Conservation (phyloP, 306 rosid species). For the Mimosa pudica region DNA sequence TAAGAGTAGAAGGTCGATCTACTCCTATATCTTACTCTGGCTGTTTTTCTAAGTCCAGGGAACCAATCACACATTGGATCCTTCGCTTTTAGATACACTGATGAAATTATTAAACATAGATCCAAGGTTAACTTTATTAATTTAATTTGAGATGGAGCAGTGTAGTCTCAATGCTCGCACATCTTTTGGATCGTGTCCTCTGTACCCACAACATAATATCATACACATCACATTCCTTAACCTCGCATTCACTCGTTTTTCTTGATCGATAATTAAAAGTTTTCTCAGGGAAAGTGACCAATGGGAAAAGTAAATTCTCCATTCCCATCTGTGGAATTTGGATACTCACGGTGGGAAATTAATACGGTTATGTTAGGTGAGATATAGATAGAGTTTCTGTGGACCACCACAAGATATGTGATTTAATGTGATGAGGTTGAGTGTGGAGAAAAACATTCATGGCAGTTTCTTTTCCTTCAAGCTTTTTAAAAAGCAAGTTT, state of each 20-base stretch:
- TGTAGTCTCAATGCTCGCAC: slow-evolving; percentile 36
- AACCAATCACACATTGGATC: slow-evolving; percentile 38
- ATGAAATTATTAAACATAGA: slow-evolving; percentile 6
- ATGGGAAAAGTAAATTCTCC: not conserved
- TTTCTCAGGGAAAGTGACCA: not conserved
- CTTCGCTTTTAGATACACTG: slow-evolving; percentile 1
- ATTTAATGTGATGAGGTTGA: slow-evolving; percentile 16
- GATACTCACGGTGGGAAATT: not conserved
- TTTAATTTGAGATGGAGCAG: slow-evolving; percentile 2
- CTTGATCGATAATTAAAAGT: not conserved
- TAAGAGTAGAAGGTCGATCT: too few relatives aligned
- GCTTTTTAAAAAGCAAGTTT: slow-evolving; percentile 20
- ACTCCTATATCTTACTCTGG: not conserved
- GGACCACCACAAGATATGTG: slow-evolving; percentile 16
- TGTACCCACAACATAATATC: slow-evolving; percentile 33
- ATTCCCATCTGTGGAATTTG: not conserved
- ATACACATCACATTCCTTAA: slow-evolving; percentile 33
- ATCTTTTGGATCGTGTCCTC: slow-evolving; percentile 57
- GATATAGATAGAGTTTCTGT: not conserved
- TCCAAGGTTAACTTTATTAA: not conserved
- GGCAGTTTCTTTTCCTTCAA: slow-evolving; percentile 5
- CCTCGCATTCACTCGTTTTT: slow-evolving; percentile 11
- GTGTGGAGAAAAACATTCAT: slow-evolving; percentile 1
- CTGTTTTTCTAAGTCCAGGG: not conserved
- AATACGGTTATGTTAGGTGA: not conserved